These are phyloP conservation scores for Globisporangium cederbergense DNA, from an alignment of 352 stramenopile genomes.

Conservation along the genomic window DNA sequence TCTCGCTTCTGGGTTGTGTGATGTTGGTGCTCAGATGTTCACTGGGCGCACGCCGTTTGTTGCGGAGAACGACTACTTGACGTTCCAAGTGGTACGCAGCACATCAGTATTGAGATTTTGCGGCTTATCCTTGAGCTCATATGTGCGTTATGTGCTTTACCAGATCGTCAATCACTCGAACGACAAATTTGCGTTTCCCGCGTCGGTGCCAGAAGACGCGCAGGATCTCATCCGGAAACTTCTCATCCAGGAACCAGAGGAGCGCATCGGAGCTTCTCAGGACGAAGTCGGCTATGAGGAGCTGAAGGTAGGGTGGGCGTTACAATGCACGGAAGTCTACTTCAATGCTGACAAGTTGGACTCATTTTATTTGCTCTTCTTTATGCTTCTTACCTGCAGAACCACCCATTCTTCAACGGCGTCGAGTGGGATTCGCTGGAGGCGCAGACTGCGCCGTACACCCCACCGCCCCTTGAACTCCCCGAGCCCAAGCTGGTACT, in stretches of 20 bases:
- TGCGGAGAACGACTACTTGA: constrained; percentile 90
- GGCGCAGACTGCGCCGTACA: constrained; percentile 54
- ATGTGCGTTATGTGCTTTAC: neutral
- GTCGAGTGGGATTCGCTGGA: constrained; percentile 67
- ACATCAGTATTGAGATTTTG: neutral
- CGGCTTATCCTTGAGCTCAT: neutral
- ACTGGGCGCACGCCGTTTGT: constrained; percentile 82
- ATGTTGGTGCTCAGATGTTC: constrained; percentile 48
- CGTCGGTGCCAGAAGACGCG: constrained; percentile 56
- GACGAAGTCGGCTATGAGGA: constrained; percentile 62
- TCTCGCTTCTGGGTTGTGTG: neutral
- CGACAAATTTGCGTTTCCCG: constrained; percentile 75
- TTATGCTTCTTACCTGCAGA: constrained; percentile 21
- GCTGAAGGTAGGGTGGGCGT: constrained; percentile 43
- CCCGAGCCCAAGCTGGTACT: constrained; percentile 55
- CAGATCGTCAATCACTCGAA: constrained; percentile 82
- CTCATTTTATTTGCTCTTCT: constrained; percentile 2
- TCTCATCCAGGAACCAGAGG: constrained; percentile 60
- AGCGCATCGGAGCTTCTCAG: constrained; percentile 69
- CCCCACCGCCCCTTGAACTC: constrained; percentile 48
- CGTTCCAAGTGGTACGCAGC: constrained; percentile 77
- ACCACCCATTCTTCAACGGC: constrained; percentile 76
- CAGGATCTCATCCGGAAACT: constrained; percentile 74
- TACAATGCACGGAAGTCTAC: too few species aligned
- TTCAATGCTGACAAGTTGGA: too few species aligned